A percentile compares a stretch with the other conserved stretches of the same genome.
Evolutionary conservation across 192 early-diverging fungal species (phyloP).

Genomic region (Linnemannia exigua): DNA sequence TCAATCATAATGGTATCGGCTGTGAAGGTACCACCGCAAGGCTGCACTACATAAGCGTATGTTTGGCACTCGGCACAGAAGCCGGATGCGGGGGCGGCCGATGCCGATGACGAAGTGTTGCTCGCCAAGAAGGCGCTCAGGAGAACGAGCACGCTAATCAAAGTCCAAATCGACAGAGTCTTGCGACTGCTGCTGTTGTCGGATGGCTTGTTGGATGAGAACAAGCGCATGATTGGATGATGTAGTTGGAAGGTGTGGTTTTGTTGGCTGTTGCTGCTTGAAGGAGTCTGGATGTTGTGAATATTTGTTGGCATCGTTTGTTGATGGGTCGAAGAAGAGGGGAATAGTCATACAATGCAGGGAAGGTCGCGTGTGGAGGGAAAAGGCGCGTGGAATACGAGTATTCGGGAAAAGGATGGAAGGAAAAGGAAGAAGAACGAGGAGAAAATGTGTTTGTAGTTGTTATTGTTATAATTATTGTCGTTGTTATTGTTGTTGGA

Average conservation of each 20-base stretch:
- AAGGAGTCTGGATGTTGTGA: neutral
- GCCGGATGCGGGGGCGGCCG: slow-evolving; percentile 17
- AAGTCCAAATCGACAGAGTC: neutral
- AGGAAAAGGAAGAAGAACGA: neutral
- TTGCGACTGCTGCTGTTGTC: neutral
- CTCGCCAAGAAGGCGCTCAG: slow-evolving; percentile 12
- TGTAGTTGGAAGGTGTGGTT: neutral
- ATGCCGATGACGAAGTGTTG: neutral
- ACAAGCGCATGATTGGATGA: neutral
- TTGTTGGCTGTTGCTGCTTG: neutral
- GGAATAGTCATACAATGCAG: neutral
- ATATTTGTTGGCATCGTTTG: neutral
- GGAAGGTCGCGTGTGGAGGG: neutral
- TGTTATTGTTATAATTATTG: too few species aligned
- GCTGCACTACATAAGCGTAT: slow-evolving; percentile 22
- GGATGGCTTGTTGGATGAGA: neutral
- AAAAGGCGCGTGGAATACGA: neutral
- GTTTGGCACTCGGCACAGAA: slow-evolving; percentile 55
- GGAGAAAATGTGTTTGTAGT: neutral
- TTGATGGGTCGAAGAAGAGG: neutral
- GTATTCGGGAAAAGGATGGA: neutral
- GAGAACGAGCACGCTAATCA: slow-evolving; percentile 8
- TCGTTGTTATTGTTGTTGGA: neutral
- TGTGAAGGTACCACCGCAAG: slow-evolving; percentile 35
- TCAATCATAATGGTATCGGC: slow-evolving; percentile 19